A percentile compares a stretch with the other conserved stretches of the same genome.
These are phyloP conservation scores for Hanseniaspora hatyaiensis DNA, from an alignment of 805 yeast genomes.

Conservation along the genomic window DNA sequence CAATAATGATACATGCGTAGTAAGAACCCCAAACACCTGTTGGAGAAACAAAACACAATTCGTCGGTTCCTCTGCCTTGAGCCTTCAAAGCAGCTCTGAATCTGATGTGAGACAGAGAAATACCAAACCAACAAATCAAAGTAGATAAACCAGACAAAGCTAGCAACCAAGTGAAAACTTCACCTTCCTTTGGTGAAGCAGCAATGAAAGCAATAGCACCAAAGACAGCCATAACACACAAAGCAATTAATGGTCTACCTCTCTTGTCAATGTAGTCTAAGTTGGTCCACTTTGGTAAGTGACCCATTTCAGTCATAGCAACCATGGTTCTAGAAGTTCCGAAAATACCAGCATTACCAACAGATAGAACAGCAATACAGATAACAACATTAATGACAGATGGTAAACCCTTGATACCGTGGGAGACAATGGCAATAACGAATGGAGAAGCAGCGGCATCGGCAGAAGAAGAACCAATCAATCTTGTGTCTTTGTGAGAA, in stretches of 20 bases:
- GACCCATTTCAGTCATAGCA: conserved; percentile 52
- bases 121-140: conserved; percentile 45
- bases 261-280: conserved; percentile 49
- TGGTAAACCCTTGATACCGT: conserved; percentile 55
- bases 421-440: conserved; percentile 55
- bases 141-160: conserved; percentile 50
- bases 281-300: conserved; percentile 42
- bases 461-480: conserved; percentile 39
- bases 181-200: conserved; percentile 40
- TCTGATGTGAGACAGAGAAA: conserved; percentile 40
- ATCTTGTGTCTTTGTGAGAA: conserved; percentile 34
- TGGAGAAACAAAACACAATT: conserved; percentile 51
- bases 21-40: conserved; percentile 53
- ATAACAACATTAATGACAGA: conserved; percentile 58
- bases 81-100: conserved; percentile 44
- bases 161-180: conserved; percentile 51
- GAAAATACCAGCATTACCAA: conserved; percentile 59
- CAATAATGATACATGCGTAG: conserved; percentile 44
- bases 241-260: conserved; percentile 56
- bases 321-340: conserved; percentile 57
- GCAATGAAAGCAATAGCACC: conserved; percentile 52
- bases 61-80: conserved; percentile 49
- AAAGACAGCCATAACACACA: conserved; percentile 38
- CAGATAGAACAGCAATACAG: conserved; percentile 54
- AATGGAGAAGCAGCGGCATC: conserved; percentile 72